A percentile compares a stretch with the other conserved stretches of the same genome.
phyloP scores from a whole-genome alignment of 805 yeast species.

The Candida loeiensis region DNA sequence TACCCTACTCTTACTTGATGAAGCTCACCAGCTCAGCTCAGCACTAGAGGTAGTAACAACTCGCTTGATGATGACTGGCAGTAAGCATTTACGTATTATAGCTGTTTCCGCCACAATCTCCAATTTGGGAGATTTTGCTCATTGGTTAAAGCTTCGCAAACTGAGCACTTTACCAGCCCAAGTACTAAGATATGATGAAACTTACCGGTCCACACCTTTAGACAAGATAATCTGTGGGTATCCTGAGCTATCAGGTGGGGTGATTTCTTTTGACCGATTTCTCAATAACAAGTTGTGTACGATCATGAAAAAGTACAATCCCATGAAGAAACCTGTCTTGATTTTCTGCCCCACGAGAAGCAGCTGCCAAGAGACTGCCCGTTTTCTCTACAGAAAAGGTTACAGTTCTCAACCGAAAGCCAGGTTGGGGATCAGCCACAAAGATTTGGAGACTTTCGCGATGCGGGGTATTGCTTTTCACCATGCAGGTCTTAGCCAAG shows the following conservation, averaged over 20 bases:
- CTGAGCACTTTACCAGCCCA: conserved; percentile 25
- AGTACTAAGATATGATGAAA: conserved; percentile 43
- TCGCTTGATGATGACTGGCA: conserved; percentile 13
- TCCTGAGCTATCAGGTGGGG: background rate
- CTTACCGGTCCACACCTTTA: conserved; percentile 40
- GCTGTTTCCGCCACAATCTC: conserved; percentile 49
- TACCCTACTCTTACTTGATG: conserved; percentile 24
- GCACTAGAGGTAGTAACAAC: conserved; percentile 23
- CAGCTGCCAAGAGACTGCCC: conserved; percentile 46
- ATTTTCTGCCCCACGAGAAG: conserved; percentile 54
- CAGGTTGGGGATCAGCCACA: conserved; percentile 12
- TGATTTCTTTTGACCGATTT: background rate
- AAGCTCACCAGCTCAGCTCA: conserved; percentile 25
- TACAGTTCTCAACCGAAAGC: background rate
- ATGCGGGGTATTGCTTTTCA: conserved; percentile 48
- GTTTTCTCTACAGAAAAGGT: conserved; percentile 25
- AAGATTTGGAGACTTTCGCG: conserved; percentile 20
- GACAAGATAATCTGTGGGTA: conserved; percentile 17
- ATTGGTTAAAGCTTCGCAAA: conserved; percentile 12
- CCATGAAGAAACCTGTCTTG: conserved; percentile 40
- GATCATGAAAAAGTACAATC: conserved; percentile 35
- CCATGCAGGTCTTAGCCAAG: conserved; percentile 53
- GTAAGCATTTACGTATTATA: conserved; percentile 12
- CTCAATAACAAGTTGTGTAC: conserved; percentile 38
- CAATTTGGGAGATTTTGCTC: conserved; percentile 46